Evolutionary conservation across 2,329 filamentous ascomycete genomes (phyloP), one percentile per base, ranked within the genome.

Genomic region (Fonsecaea pedrosoi): DNA sequence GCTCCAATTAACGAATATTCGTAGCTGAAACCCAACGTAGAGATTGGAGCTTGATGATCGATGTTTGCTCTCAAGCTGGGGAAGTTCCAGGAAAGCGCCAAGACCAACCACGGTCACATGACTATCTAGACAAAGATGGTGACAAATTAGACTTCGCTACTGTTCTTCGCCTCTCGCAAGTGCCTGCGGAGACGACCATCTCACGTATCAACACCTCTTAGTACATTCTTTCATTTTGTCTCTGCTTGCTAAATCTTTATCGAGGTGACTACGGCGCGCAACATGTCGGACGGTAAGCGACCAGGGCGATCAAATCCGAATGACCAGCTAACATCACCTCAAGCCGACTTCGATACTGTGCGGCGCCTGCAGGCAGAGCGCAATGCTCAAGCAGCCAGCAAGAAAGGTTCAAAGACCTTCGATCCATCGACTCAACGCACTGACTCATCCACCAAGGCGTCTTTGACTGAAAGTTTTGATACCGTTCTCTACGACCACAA

Each of bases 341-440:
- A 73, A 99, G 90, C 91, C 80, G 92, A 96, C 81, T 95, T 96
- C 81, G 92, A 95, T 77, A 86, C 89, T 76, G 91, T 96, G 80
- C 89, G 89, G 82, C 90, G 89, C 84, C 90, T 94, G 78, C 93
- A 97, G 85, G 90, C 91, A 80, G 93, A 96, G 90, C 92, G 94
- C 79, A 96, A 96, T 81, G 90, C 90, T 78, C 85, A 87, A 75
- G 86, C 90, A 74, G 87, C 89, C 75, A 85, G 78, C 73, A 95
- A 92, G 84, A 94, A 94, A 84, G 89, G 90, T 82, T 90, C 89
- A 79, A 90, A 88, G 83, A 87, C 89, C 79, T 90, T 92, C 80
- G 92, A 95, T 82, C 84, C 87, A 72, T 87, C 89, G 75, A 89
- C 83, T 82, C 93, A 96, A 83, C 92, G 92, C 81, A 88, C 86